Base-by-base conservation (phyloP, 495 filamentous ascomycete genomes). In the Xylaria venustula region DNA sequence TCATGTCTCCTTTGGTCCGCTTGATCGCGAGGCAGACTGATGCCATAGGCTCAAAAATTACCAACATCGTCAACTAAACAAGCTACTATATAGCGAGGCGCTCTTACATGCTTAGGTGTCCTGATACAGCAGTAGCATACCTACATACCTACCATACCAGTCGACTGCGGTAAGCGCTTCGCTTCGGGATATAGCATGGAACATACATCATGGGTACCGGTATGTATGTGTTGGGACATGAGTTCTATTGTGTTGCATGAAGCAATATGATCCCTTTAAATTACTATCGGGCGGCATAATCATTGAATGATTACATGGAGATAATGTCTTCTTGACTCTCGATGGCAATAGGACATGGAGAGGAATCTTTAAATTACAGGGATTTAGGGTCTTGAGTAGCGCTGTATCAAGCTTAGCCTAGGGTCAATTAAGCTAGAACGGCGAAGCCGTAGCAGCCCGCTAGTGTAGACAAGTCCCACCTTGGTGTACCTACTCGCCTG, bases 291-390 rank as follows among this genome's bases (percentile, higher is more conserved):
- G 14, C 41, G 41, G 40, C 53, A 45, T 34, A 37, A 17, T 40
- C 53, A 40, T 45, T 45, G 40, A 26, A 37, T 32, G 40, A 22
- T 45, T 32, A 15, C 7, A 40, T 40, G 14, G 37, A 25, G 20
- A 15, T 41, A 44, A 14, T 15, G 37, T 45, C 26, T 37, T 22
- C 25, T 23, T 23, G 40, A 34, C 40, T 32, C 52, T 41, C 3
- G 23, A 30, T 17, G 15, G 30, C 11, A 34, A 34, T 34, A 34
- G 30, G 11, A 34, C 30, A 34, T 5, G 30, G 5, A 11, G 5
- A 22, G 53, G 53, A 55, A 55, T 20, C 37, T 55, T 44, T 25
- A 45, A 44, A 22, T 34, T 45, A 34, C 53, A 55, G 40, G 53
- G 53, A 45, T 42, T 23, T 17, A 34, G 25, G 40, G n/a, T 44